Percentiles rank a stretch among this genome's conserved stretches.
Evolutionary conservation across 306 rosid species (phyloP).

Genomic region (Prunus dulcis): DNA sequence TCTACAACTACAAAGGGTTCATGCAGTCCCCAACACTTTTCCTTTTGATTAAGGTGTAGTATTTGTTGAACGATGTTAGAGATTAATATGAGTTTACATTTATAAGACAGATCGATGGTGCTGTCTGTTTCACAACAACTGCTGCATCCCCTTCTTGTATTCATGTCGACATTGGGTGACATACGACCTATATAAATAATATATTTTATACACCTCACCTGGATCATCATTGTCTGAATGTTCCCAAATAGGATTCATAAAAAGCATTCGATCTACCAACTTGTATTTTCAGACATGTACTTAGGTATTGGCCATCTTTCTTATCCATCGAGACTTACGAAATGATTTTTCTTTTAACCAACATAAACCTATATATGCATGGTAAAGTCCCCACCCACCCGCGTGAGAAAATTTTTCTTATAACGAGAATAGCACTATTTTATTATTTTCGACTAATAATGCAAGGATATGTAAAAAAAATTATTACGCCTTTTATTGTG

Average conservation of each 20-base stretch:
- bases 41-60: no score
- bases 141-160: neutral
- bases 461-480: no score
- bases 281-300: neutral
- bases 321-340: neutral
- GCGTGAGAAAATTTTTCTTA: no score
- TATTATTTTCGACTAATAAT: no score
- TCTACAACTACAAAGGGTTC: no score
- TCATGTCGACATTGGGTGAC: neutral
- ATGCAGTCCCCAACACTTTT: no score
- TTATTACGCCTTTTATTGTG: rapidly evolving
- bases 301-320: neutral
- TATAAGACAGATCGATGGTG: neutral
- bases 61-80: neutral
- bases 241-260: neutral
- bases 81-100: neutral
- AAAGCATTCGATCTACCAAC: neutral
- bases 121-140: slow-evolving; percentile 19
- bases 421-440: rapidly evolving
- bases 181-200: slow-evolving; percentile 13
- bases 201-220: slow-evolving; percentile 18
- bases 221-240: slow-evolving; percentile 12
- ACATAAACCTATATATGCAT: no score
- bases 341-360: no score
- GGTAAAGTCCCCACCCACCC: no score